Evolutionary conservation across 2,329 filamentous ascomycete genomes (phyloP), one percentile per base, ranked within the genome.

Genomic region (Cladosporium colombiae): DNA sequence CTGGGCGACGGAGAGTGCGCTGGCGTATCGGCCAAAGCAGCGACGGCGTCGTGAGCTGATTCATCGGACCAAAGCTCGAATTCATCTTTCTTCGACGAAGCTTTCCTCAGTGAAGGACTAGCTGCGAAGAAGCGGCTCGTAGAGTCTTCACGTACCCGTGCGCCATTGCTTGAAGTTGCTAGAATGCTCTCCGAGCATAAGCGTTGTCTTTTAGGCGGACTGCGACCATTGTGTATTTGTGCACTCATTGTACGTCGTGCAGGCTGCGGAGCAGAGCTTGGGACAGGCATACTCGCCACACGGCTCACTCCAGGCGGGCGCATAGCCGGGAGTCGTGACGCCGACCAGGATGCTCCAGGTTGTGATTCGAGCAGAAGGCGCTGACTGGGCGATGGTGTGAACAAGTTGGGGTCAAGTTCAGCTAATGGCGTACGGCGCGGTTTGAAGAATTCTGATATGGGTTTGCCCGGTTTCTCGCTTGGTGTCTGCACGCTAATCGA

Each of bases 391-490:
- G 88, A 89, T 25, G 86, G 86, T 0, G 86, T 88, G 73, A 91
- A 87, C 67, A 80, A 84, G 72, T 91, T 91, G 0, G 87, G 85
- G 73, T 90, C 87, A 25, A 91, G 78, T 73, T 91, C 89, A 23
- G 86, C 87, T 65, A 91, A 80, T 13, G 89, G 88, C 37, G 81
- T 84, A 3, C 89, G 84, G 71, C 83, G 86, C 8, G 85, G 80
- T 66, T 85, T 89, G 79, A 91, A 91, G 76, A 89, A 91, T 2
- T 83, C 81, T 60, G 86, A 84, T 64, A 91, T 89, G 1, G 87
- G 80, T 69, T 85, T 86, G 50, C 80, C 81, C n/a, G 83, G 81
- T 77, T 90, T 90, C 66, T 85, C 72, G 67, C 86, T 83, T 1
- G 81, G 81, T 0, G 81, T 82, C 46, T 75, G 73, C 2, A 72